These are phyloP conservation scores for Dryas drummondii DNA, from an alignment of 306 rosid species.

Conservation along the genomic window DNA sequence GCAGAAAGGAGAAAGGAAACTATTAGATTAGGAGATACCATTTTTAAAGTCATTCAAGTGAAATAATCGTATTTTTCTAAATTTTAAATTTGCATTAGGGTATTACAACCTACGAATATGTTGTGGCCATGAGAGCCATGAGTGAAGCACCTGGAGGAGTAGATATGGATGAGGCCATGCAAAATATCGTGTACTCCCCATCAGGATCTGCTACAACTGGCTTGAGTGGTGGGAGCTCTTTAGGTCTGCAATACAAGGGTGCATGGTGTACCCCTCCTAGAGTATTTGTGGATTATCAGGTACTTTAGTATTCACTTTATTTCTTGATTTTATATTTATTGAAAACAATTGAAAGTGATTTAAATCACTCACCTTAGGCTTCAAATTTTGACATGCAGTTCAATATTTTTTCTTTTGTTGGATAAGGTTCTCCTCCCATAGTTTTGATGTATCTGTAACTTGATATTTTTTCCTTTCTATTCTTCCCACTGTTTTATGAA, in stretches of 20 bases:
- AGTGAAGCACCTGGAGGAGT: slow-evolving; percentile 79
- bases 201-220: slow-evolving; percentile 93
- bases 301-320: slow-evolving; percentile 28
- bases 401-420: neutral
- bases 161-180: slow-evolving; percentile 64
- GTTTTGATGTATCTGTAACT: neutral
- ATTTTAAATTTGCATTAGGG: slow-evolving; percentile 60
- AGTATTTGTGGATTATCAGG: slow-evolving; percentile 96
- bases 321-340: slow-evolving; percentile 6
- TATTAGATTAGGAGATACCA: neutral
- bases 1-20: neutral
- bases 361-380: slow-evolving; percentile 3
- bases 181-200: slow-evolving; percentile 73
- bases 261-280: slow-evolving; percentile 99
- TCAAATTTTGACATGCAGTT: slow-evolving; percentile 11
- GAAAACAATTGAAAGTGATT: slow-evolving; percentile 4
- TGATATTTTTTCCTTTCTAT: neutral
- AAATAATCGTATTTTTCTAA: slow-evolving; percentile 10
- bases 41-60: neutral
- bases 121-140: slow-evolving; percentile 95
- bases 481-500: neutral
- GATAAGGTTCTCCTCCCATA: no score
- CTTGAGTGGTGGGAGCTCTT: slow-evolving; percentile 95
- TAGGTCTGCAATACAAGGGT: slow-evolving; percentile 86
- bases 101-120: slow-evolving; percentile 91